A percentile compares a stretch with the other conserved stretches of the same genome.
Evolutionary conservation across 345 rosid genomes (phyloP).

Genomic region (Eucalyptus pauciflora): DNA sequence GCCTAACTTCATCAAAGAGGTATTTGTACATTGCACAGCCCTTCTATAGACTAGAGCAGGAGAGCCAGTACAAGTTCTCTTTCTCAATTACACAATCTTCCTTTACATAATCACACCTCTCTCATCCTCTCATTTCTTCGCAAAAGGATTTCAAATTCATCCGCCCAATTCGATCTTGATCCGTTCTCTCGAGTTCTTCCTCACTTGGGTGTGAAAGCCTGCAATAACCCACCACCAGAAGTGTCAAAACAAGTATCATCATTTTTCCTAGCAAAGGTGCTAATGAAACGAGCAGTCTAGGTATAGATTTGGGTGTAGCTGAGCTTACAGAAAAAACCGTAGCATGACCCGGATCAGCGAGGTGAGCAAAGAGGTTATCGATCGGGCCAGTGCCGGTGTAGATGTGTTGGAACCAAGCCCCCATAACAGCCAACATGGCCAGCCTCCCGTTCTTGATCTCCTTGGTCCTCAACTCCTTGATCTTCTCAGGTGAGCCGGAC

Average conservation of each 20-base stretch:
- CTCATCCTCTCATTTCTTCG: neutral
- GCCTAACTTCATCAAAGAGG: neutral
- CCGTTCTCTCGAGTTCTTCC: neutral
- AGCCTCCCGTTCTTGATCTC: slow-evolving; percentile 95
- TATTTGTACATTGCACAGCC: slow-evolving; percentile 21
- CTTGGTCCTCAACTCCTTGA: slow-evolving; percentile 87
- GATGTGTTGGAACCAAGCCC: slow-evolving; percentile 99
- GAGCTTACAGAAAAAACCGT: slow-evolving; percentile 74
- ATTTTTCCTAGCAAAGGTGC: neutral
- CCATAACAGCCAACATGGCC: slow-evolving; percentile 99
- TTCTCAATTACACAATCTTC: neutral
- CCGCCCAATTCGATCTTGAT: neutral
- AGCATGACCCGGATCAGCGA: slow-evolving; percentile 97
- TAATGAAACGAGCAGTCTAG: neutral
- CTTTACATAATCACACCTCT: slow-evolving; percentile 2
- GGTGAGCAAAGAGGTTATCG: slow-evolving; percentile 93
- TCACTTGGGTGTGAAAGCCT: slow-evolving; percentile 93
- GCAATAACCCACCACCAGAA: neutral
- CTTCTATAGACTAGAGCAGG: neutral
- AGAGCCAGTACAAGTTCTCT: slow-evolving; percentile 10
- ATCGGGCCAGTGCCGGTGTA: slow-evolving; percentile 98
- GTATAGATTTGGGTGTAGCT: neutral
- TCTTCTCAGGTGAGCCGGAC: slow-evolving; percentile 64
- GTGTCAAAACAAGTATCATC: neutral
- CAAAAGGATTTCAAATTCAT: neutral